Evolutionary conservation across 768 basidiomycete genomes (phyloP), one percentile per base, ranked within the genome.

Genomic region (Rhizopogon rudus): DNA sequence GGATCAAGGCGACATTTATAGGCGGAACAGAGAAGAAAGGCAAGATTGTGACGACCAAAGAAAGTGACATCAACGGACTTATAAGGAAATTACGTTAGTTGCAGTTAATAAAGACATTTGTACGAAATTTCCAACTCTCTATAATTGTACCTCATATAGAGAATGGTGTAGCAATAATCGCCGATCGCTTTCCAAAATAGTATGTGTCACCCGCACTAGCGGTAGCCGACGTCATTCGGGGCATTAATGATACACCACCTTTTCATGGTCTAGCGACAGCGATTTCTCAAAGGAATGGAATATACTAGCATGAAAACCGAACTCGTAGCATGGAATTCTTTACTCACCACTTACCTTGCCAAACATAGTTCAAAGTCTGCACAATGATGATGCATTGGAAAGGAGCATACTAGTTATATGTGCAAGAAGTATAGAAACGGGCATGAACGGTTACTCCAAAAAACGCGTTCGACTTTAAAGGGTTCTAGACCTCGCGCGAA

Each of bases 51-150:
- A 55, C 53, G 44, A 51, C 50, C 53, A 51, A 52, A 40, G 61
- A 55, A 51, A 60, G 65, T 69, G 69, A 69, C 68, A 71, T 71
- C 69, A 71, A 64, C 31, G 22, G n/a, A 42, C 46, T 53, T 54
- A 56, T 55, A 39, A 56, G n/a, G 53, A 49, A 49, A 35, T 67
- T 61, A 61, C 57, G 62, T 62, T 55, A 62, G 14, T 52, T 54
- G 64, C 64, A 60, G 59, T 66, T 63, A 57, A 60, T 54, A 66
- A 60, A 60, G 53, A 58, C 57, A 63, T 63, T 60, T 45, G 33
- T 40, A 52, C 44, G 41, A 60, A 55, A 55, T 41, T 25, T 31
- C 28, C 20, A 13, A 57, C 35, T 39, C 25, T 41, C 45, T 44
- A 20, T 48, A 50, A 35, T 53, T 49, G 52, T 25, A 29, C 45